Evolutionary conservation across 2,329 filamentous ascomycete species (phyloP), one percentile per base, ranked within the genome.

Genomic region (Harringtonia lauricola): DNA sequence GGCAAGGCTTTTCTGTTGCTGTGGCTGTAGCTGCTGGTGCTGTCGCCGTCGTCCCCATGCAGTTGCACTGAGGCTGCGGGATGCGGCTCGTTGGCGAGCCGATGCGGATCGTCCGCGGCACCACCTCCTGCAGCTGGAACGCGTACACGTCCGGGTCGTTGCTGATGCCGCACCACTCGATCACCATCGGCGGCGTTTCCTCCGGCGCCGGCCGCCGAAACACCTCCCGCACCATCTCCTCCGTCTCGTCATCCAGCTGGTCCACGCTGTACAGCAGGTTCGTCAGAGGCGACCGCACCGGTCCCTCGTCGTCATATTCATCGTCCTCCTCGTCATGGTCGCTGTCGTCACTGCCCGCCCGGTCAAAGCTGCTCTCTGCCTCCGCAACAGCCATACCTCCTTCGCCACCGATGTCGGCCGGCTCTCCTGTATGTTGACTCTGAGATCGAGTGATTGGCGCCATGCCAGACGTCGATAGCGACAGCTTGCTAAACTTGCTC

Each of bases 51-150:
- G 6, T 36, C 14, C 22, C 39, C 54, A 50, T 53, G 47, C 72
- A 76, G 24, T 66, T 70, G 57, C 73, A 77, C 17, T 55, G 62
- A 5, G 73, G 64, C 1, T 53, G 54, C 2, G 67, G 58, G 39
- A 61, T 63, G 29, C 54, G 62, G 47, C 65, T 65, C 26, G 56
- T 55, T 0, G 61, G 54, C 2, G 63, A 59, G 2, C 67, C 66
- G 26, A 74, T 71, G 34, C 71, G 65, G 35, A 77, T 63, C 17
- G 69, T 71, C 12, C 68, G 66, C 14, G 70, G 70, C 22, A 71
- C 68, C 3, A 69, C 58, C 54, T 77, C 74, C 4, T 70, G 70
- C 60, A 78, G 66, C 51, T 75, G 66, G 47, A 77, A 77, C 39
- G 72, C 69, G 45, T 72, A 75, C 18, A 70, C 68, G 47, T 69